phyloP scores from a whole-genome alignment of 192 early-diverging fungal genomes.

The Obelidium mucronatum region DNA sequence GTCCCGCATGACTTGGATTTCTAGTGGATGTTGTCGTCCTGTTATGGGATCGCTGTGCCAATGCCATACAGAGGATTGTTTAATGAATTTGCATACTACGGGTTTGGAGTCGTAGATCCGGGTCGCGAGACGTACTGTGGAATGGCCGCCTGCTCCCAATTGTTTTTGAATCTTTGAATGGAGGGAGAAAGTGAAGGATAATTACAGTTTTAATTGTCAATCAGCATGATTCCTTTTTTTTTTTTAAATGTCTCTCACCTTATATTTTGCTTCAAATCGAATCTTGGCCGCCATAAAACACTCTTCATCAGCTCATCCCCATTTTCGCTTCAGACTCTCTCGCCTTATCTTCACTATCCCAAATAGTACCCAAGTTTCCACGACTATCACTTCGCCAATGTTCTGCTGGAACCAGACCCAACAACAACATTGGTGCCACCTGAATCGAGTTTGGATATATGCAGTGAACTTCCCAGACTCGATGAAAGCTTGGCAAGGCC shows the following conservation, averaged over 20 bases:
- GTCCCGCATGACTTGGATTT: constrained; percentile 53
- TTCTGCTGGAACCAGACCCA: constrained; percentile 3
- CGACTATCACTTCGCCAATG: neutral
- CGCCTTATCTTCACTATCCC: constrained; percentile 28
- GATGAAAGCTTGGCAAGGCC: constrained; percentile 1
- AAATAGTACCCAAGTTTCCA: constrained; percentile 6
- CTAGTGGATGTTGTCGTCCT: constrained; percentile 42
- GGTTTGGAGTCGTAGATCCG: constrained; percentile 25
- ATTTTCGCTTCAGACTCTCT: constrained; percentile 10
- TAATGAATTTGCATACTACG: constrained; percentile 59
- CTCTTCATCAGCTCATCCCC: constrained; percentile 20
- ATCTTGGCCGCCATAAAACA: constrained; percentile 30
- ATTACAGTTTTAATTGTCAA: neutral
- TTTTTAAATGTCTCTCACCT: constrained; percentile 8
- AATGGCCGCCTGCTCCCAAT: constrained; percentile 62
- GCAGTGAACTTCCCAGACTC: neutral
- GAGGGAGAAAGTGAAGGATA: neutral
- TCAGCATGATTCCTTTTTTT: too few species aligned
- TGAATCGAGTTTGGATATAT: too few species aligned
- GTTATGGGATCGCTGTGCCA: constrained; percentile 39
- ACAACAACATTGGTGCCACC: neutral
- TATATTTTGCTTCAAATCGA: constrained; percentile 32
- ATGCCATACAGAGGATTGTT: constrained; percentile 55
- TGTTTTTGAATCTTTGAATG: constrained; percentile 46
- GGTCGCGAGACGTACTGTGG: constrained; percentile 53